Evolutionary conservation across 2,329 filamentous ascomycete genomes (phyloP).

Genomic region (Aspergillus brunneoviolaceus): DNA sequence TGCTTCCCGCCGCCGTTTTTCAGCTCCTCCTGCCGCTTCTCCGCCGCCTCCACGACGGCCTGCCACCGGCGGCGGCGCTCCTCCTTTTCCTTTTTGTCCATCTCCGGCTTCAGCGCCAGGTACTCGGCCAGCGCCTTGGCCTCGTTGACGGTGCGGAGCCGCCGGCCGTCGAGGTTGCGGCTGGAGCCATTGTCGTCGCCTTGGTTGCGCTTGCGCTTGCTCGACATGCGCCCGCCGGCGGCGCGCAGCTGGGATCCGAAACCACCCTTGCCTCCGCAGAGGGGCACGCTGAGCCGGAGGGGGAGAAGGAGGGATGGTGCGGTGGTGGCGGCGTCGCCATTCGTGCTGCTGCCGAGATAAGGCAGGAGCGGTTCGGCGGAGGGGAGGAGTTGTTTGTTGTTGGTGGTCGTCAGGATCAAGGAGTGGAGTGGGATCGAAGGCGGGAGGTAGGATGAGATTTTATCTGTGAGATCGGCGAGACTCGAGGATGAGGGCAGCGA

Average conservation of each 20-base stretch:
- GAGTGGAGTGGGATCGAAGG: conserved; percentile 57
- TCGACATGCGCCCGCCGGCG: conserved; percentile 96
- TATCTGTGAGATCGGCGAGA: conserved; percentile 65
- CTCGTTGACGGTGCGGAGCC: conserved; percentile 87
- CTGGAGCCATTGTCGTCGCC: conserved; percentile 86
- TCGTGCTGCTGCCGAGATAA: conserved; percentile 53
- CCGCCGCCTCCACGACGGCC: conserved; percentile 79
- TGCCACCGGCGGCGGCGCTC: conserved; percentile 79
- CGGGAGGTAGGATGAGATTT: conserved; percentile 58
- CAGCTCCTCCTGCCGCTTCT: conserved; percentile 80
- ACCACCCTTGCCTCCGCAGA: conserved; percentile 93
- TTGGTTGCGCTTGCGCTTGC: conserved; percentile 81
- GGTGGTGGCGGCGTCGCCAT: conserved; percentile 29
- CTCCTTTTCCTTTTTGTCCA: conserved; percentile 93
- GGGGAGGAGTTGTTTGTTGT: conserved; percentile 67
- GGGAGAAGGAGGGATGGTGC: conserved; percentile 69
- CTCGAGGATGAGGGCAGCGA: conserved; percentile 65
- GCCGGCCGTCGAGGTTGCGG: conserved; percentile 86
- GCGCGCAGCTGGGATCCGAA: conserved; percentile 97
- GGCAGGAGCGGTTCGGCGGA: conserved; percentile 56
- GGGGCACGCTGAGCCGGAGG: conserved; percentile 72
- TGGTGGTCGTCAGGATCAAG: conserved; percentile 76
- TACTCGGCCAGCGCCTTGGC: conserved; percentile 95
- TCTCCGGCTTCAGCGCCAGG: conserved; percentile 90
- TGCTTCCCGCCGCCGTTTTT: conserved; percentile 68